Evolutionary conservation across 2,329 filamentous ascomycete genomes (phyloP).

Genomic region (Leptographium lundbergii): DNA sequence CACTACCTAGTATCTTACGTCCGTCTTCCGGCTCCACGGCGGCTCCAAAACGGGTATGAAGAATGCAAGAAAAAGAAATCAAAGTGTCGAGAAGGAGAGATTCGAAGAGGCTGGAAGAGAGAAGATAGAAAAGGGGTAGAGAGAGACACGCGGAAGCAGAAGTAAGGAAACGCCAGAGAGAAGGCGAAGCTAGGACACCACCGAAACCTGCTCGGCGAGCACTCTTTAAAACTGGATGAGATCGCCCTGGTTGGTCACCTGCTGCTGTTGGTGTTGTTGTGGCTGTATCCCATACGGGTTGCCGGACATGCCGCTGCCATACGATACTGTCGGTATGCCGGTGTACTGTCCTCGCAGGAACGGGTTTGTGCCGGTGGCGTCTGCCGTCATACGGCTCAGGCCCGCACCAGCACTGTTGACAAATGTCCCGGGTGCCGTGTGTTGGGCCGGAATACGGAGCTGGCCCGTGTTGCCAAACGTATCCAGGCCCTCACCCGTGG

Average conservation of each 20-base stretch:
- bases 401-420: slow-evolving; percentile 88
- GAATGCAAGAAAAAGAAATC: background rate
- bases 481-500: slow-evolving; percentile 83
- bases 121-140: background rate
- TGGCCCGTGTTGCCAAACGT: slow-evolving; percentile 98
- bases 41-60: background rate
- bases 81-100: background rate
- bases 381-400: slow-evolving; percentile 52
- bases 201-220: background rate
- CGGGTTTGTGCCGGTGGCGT: slow-evolving; percentile 67
- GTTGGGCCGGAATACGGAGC: slow-evolving; percentile 86
- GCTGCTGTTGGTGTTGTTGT: slow-evolving; percentile 40
- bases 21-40: slow-evolving; percentile 2
- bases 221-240: slow-evolving; percentile 46
- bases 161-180: background rate
- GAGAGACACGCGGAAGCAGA: background rate
- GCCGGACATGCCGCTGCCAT: slow-evolving; percentile 35
- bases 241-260: slow-evolving; percentile 30
- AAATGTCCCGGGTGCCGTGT: slow-evolving; percentile 91
- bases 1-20: slow-evolving; percentile 1
- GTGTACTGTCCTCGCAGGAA: slow-evolving; percentile 80
- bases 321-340: slow-evolving; percentile 52
- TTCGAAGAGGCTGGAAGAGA: background rate
- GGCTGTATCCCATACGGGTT: slow-evolving; percentile 48
- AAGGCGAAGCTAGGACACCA: background rate